Conservation (phyloP, 768 basidiomycete genomes). For the Podaxis sp. region DNA sequence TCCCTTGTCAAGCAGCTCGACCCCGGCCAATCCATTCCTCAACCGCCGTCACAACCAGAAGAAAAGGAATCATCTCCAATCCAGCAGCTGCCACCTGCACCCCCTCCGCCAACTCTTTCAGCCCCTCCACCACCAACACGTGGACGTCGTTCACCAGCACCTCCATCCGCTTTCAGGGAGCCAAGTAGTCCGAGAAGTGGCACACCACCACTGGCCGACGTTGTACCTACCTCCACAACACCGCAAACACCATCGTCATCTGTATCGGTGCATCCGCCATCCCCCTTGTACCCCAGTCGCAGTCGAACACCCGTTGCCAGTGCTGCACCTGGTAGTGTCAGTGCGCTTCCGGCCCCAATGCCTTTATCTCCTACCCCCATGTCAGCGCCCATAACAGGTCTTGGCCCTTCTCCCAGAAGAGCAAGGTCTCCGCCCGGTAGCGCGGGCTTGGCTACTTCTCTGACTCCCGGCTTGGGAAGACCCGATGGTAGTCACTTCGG, state of each 20-base stretch:
- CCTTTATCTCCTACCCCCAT: constrained; percentile 28
- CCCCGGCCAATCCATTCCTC: not conserved
- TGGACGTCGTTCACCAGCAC: constrained; percentile 29
- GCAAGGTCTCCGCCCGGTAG: constrained; percentile 12
- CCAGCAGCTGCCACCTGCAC: constrained; percentile 22
- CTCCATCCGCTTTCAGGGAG: constrained; percentile 18
- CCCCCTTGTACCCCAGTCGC: constrained; percentile 20
- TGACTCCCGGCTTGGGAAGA: constrained; percentile 4
- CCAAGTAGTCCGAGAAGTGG: constrained; percentile 1
- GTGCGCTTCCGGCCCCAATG: constrained; percentile 23
- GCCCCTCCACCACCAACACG: constrained; percentile 29
- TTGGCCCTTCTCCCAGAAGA: constrained; percentile 28
- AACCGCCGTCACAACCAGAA: not conserved
- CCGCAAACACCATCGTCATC: constrained; percentile 15
- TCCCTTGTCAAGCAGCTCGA: constrained; percentile 20
- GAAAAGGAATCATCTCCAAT: constrained; percentile 16
- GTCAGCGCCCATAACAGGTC: not conserved
- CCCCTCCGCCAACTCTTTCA: constrained; percentile 28
- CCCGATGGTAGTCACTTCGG: not conserved
- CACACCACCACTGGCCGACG: constrained; percentile 14
- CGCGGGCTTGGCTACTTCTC: not conserved
- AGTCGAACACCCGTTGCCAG: constrained; percentile 29
- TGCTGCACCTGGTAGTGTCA: constrained; percentile 17
- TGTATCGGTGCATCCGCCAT: constrained; percentile 11
- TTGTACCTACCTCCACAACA: constrained; percentile 16